Evolutionary conservation across 2,329 filamentous ascomycete species (phyloP).

Genomic region (Leptographium lundbergii): DNA sequence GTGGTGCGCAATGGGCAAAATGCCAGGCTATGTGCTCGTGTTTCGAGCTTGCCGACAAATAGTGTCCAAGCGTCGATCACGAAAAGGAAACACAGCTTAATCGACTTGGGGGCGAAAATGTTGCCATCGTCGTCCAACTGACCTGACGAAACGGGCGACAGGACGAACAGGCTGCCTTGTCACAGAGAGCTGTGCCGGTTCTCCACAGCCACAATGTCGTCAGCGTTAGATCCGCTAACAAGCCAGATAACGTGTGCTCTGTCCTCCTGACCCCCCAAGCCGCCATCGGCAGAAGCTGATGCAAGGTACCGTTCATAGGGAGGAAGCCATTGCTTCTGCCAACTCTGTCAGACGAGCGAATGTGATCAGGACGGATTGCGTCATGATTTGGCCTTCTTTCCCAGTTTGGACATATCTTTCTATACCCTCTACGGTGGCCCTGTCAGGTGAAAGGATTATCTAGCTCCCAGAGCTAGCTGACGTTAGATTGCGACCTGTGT

Average conservation of each 20-base stretch:
- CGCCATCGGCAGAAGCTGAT: neutral
- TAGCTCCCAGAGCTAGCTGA: too few relatives aligned
- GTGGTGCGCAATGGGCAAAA: neutral
- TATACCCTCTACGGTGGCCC: too few relatives aligned
- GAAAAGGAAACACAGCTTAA: neutral
- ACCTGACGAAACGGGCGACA: neutral
- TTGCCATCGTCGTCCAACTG: neutral
- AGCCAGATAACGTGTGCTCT: neutral
- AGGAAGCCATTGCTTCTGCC: too few relatives aligned
- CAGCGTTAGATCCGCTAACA: neutral
- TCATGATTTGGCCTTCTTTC: too few relatives aligned
- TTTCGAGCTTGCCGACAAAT: neutral
- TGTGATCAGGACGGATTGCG: too few relatives aligned
- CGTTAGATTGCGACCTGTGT: too few relatives aligned
- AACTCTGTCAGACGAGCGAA: too few relatives aligned
- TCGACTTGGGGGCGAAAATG: neutral
- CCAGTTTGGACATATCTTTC: too few relatives aligned
- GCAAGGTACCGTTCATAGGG: neutral
- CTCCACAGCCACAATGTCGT: neutral
- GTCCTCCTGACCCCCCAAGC: neutral
- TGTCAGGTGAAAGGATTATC: too few relatives aligned
- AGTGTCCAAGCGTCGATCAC: neutral
- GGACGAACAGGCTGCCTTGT: neutral
- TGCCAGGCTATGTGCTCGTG: neutral
- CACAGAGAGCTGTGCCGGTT: neutral